Percentiles rank a stretch among this genome's conserved stretches.
phyloP scores from a whole-genome alignment of 2,329 filamentous ascomycete species.

The Grosmannia huntii region DNA sequence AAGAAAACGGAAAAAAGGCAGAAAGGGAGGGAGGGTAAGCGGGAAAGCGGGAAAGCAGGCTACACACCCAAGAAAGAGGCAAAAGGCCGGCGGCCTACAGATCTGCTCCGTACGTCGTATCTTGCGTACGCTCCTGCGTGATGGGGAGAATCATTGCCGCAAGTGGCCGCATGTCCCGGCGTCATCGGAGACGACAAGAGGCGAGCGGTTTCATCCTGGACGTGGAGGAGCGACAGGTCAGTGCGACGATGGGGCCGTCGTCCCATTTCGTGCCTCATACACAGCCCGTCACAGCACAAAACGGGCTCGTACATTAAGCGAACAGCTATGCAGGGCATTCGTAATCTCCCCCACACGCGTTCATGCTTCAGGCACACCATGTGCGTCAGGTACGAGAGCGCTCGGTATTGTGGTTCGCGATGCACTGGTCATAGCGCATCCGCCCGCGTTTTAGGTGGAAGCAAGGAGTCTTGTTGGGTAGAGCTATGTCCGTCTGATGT shows the following conservation, averaged over 20 bases:
- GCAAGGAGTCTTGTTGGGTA: background rate
- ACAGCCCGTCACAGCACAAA: background rate
- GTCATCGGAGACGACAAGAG: background rate
- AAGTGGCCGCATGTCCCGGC: background rate
- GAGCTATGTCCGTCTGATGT: background rate
- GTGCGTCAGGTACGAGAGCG: background rate
- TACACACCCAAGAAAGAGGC: too few species aligned
- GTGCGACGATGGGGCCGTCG: background rate
- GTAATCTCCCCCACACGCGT: background rate
- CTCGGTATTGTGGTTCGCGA: background rate
- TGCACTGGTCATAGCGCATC: background rate
- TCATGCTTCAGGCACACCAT: background rate
- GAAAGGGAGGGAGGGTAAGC: too few species aligned
- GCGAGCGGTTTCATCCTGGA: background rate
- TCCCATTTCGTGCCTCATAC: background rate
- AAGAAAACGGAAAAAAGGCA: background rate
- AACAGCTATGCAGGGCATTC: background rate
- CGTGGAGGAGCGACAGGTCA: background rate
- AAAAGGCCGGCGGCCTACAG: background rate
- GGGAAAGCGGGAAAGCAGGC: too few species aligned
- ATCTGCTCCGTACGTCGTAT: background rate
- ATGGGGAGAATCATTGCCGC: background rate
- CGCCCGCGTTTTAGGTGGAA: background rate
- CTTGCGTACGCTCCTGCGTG: background rate
- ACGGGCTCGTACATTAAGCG: background rate